A percentile compares a stretch with the other conserved stretches of the same genome.
Evolutionary conservation across 257 asterid genomes (phyloP).

Genomic region (Solanum pimpinellifolium): DNA sequence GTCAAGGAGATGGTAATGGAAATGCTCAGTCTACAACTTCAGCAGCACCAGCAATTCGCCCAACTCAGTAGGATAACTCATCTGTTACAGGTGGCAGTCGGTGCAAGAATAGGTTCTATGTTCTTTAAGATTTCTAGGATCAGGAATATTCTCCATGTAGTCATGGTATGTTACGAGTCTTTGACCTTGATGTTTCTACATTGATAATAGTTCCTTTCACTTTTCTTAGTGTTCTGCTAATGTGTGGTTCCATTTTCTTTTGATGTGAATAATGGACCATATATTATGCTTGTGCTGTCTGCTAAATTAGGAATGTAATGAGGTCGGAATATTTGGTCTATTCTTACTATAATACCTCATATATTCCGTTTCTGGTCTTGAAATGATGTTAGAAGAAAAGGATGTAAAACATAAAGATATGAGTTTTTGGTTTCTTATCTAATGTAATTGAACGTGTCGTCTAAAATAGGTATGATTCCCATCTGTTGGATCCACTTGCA

Average conservation of each 20-base stretch:
- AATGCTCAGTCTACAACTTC: too few relatives aligned
- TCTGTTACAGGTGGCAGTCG: too few relatives aligned
- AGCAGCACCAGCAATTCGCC: too few relatives aligned
- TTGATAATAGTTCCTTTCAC: neutral
- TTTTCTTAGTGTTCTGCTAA: neutral
- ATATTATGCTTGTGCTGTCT: neutral
- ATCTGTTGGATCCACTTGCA: constrained; percentile 83
- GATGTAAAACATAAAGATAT: neutral
- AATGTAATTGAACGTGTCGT: neutral
- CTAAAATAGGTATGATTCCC: constrained; percentile 58
- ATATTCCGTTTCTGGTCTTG: neutral
- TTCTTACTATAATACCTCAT: neutral
- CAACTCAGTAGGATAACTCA: too few relatives aligned
- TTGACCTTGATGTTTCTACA: too few relatives aligned
- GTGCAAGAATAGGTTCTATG: too few relatives aligned
- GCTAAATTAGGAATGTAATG: neutral
- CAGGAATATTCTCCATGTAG: too few relatives aligned
- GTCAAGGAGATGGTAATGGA: too few relatives aligned
- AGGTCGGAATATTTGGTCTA: neutral
- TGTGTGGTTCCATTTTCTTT: neutral
- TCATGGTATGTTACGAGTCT: too few relatives aligned
- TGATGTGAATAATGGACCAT: neutral
- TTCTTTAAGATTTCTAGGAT: too few relatives aligned
- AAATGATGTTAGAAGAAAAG: neutral
- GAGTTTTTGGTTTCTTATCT: neutral